phyloP scores from a whole-genome alignment of 2,329 filamentous ascomycete genomes.

The Trichocomaceae sp. region DNA sequence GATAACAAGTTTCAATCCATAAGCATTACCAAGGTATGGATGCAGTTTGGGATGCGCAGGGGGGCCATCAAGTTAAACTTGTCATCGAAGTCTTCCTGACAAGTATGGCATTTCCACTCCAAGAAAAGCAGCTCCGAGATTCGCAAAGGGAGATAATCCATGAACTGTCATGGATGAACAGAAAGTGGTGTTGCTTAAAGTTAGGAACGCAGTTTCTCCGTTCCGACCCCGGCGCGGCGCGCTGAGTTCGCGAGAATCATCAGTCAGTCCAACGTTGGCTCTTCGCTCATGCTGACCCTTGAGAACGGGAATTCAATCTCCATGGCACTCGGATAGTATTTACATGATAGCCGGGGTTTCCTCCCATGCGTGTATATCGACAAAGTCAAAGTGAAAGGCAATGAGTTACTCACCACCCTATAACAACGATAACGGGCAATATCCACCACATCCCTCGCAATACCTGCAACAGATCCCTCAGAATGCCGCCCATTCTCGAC shows the following conservation, averaged over 20 bases:
- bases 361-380: not conserved
- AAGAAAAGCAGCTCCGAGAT: no score
- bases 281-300: not conserved
- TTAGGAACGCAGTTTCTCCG: slow-evolving; percentile 14
- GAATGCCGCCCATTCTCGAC: slow-evolving; percentile 20
- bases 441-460: slow-evolving; percentile 31
- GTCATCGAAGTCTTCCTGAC: no score
- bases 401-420: slow-evolving; percentile 39
- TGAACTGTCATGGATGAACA: no score
- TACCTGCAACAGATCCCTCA: slow-evolving; percentile 29
- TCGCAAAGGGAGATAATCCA: no score
- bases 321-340: slow-evolving; percentile 8
- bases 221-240: slow-evolving; percentile 6
- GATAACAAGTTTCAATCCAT: no score
- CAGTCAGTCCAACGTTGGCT: no score
- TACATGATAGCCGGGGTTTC: not conserved
- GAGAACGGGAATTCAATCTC: not conserved
- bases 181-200: no score
- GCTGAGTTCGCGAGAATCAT: no score
- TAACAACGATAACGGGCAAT: slow-evolving; percentile 23
- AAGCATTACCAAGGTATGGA: no score
- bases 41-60: no score
- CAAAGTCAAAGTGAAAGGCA: slow-evolving; percentile 22
- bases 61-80: no score
- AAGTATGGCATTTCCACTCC: no score